A percentile compares a stretch with the other conserved stretches of the same genome.
phyloP scores from a whole-genome alignment of 2,329 filamentous ascomycete genomes.

The Ophiostoma australiae region DNA sequence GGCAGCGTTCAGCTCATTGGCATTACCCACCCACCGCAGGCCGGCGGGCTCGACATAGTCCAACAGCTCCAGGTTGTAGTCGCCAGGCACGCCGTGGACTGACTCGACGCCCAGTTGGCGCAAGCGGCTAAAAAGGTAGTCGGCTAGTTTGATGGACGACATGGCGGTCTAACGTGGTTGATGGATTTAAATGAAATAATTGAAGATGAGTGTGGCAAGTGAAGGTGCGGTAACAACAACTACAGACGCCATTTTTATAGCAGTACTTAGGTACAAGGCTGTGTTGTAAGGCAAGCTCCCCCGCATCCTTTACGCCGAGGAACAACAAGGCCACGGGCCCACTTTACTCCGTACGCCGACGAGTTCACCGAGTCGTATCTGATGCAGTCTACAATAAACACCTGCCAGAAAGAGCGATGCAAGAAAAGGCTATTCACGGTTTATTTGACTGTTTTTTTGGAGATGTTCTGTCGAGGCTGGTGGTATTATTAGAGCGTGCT shows the following conservation, averaged over 20 bases:
- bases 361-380: neutral
- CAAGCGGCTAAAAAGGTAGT: constrained; percentile 49
- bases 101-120: constrained; percentile 45
- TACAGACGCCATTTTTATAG: neutral
- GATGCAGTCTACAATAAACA: neutral
- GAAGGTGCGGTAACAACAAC: neutral
- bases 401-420: neutral
- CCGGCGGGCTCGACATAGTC: constrained; percentile 45
- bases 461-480: neutral
- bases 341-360: constrained; percentile 13
- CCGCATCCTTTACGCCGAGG: constrained; percentile 12
- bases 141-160: constrained; percentile 47
- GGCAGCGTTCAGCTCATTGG: constrained; percentile 53
- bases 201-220: neutral
- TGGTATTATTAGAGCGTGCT: neutral
- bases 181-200: neutral
- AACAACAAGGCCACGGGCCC: neutral
- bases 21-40: constrained; percentile 47
- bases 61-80: constrained; percentile 51
- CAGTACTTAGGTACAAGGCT: constrained; percentile 4
- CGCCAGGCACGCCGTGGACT: constrained; percentile 48
- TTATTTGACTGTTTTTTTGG: neutral
- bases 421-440: neutral
- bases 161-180: neutral
- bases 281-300: neutral